A percentile compares a stretch with the other conserved stretches of the same genome.
Conservation (phyloP, 2,329 filamentous ascomycete species). For the Exophiala calicioides region DNA sequence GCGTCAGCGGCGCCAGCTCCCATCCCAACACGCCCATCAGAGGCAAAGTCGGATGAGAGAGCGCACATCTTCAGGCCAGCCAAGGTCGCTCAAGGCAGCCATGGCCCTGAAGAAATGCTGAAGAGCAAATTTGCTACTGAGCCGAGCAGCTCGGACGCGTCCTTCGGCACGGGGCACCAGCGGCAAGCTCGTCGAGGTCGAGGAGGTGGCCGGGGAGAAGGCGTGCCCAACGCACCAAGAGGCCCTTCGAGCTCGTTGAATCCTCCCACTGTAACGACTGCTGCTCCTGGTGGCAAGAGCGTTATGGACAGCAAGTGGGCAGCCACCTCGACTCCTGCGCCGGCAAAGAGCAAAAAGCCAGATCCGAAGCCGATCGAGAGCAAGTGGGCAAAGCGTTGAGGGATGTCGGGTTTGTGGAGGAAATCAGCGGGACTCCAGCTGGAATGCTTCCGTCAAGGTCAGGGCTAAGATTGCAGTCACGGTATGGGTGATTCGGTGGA, state of each 20-base stretch:
- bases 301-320: conserved; percentile 1
- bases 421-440: no score
- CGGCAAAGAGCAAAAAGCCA: no score
- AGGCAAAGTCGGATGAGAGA: neutral
- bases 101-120: neutral
- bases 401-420: no score
- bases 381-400: no score
- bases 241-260: neutral
- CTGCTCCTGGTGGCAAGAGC: neutral
- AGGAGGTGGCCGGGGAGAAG: neutral
- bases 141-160: neutral
- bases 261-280: neutral
- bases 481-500: no score
- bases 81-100: neutral
- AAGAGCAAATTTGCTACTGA: conserved; percentile 1
- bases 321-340: no score
- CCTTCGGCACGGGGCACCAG: no score
- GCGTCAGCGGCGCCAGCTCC: neutral
- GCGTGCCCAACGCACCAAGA: no score
- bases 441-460: no score
- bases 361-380: no score
- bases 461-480: no score
- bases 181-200: neutral
- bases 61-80: neutral
- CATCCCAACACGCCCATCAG: neutral